Base-by-base conservation (phyloP, 2,329 filamentous ascomycete genomes). In the Boeremia exigua region DNA sequence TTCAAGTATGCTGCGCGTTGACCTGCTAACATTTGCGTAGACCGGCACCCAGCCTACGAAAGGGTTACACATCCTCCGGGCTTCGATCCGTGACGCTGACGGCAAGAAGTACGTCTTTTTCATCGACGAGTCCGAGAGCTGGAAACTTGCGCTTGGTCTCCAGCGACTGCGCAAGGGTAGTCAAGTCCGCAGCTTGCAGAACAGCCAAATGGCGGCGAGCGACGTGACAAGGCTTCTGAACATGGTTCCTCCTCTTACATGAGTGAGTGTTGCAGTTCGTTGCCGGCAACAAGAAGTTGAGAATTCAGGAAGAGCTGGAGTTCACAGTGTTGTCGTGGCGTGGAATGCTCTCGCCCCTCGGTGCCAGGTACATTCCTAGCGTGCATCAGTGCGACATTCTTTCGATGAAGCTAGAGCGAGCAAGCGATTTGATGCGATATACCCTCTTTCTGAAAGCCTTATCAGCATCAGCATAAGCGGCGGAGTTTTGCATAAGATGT, bases 71-170 rank as follows among this genome's bases (percentile, higher is more conserved):
- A 75, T 88, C 48, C 78, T 88, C 51, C 79, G 86, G 48, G 84
- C 84, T 12, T 83, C 78, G 43, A 75, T 86, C 43, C 80, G 84
- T 54, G 86, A 88, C 64, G 77, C 81, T 48, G 84, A 87, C 63
- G 83, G 83, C 58, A 86, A 85, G 65, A 80, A 80, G 62, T 88
- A 86, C 64, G 81, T 86, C 61, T 88, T 88, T 63, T 77, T 88
- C 17, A 71, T 88, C 48, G 79, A 81, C 38, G 80, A 85, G 53
- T 79, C 75, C 14, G 85, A 88, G 68, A 84, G 81, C 33, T 88
- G 84, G 84, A 88, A 88, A 70, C 81, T 88, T 17, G 82, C 82
- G 0, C 74, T 84, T 36, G 86, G 86, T 1, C 71, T 88, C 38
- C 79, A 84, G 68, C 77, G 82, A 25, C 72, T 88, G 58, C 76